Conservation (phyloP, 2,329 filamentous ascomycete species). For the Mollisiaceae sp. region DNA sequence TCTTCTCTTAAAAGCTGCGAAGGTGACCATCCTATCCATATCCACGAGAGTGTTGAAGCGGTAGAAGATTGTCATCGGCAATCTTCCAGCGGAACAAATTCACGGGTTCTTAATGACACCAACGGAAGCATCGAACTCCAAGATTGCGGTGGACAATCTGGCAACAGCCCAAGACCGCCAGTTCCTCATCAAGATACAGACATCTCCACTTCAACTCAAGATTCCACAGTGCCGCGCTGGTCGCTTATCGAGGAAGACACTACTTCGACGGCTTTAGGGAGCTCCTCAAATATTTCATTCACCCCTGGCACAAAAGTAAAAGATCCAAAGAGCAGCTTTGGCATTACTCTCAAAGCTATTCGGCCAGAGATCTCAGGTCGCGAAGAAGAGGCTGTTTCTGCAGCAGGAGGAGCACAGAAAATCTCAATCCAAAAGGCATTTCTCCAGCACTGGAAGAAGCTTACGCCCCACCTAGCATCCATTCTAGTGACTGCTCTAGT, state of each 20-base stretch:
- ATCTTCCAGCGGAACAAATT: too few relatives aligned
- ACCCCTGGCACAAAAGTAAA: not conserved
- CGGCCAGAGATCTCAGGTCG: not conserved
- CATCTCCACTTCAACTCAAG: not conserved
- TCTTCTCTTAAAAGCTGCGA: too few relatives aligned
- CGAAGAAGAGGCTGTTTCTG: not conserved
- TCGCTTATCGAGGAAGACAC: not conserved
- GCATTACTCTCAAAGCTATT: not conserved
- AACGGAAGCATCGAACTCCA: too few relatives aligned
- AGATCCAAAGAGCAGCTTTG: not conserved
- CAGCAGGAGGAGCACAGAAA: not conserved
- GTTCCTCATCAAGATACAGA: not conserved
- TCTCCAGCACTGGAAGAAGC: slow-evolving; percentile 4
- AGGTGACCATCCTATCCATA: too few relatives aligned
- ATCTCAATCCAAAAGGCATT: not conserved
- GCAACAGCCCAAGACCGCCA: too few relatives aligned
- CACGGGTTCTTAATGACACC: too few relatives aligned
- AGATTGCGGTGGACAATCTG: too few relatives aligned
- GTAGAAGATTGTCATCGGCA: too few relatives aligned
- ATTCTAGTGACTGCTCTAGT: not conserved
- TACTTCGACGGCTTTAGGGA: not conserved
- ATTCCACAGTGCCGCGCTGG: not conserved
- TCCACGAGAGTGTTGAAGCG: too few relatives aligned
- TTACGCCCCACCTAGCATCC: slow-evolving; percentile 1
- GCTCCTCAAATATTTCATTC: not conserved